phyloP scores from a whole-genome alignment of 371 early-diverging fungal species.

The Apophysomyces ossiformis region DNA sequence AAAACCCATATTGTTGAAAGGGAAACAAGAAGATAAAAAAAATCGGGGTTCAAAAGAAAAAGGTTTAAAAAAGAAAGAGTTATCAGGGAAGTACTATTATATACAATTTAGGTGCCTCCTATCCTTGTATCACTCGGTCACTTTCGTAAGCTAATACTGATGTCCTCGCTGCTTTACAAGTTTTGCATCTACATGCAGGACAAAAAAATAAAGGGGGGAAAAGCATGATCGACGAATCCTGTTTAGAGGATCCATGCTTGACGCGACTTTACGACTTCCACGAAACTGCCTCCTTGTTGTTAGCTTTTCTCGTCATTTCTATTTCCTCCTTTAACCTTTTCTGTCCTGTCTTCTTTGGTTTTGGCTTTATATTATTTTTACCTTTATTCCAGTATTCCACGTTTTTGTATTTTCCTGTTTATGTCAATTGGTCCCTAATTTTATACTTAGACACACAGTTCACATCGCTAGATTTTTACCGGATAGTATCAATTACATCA shows the following conservation, averaged over 20 bases:
- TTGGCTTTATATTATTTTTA: too few species aligned
- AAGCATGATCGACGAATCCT: constrained; percentile 11
- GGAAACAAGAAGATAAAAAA: constrained; percentile 10
- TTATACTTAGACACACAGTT: background rate
- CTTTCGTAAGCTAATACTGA: constrained; percentile 1
- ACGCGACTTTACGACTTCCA: background rate
- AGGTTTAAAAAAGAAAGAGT: background rate
- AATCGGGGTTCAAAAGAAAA: background rate
- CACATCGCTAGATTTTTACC: background rate
- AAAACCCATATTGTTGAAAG: constrained; percentile 7
- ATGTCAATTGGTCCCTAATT: constrained; percentile 7
- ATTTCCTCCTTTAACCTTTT: background rate
- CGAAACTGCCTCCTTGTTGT: constrained; percentile 4
- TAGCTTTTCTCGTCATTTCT: constrained; percentile 8
- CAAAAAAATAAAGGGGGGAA: background rate
- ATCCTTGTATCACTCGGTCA: background rate
- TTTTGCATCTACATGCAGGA: constrained; percentile 9
- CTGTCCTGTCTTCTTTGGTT: background rate
- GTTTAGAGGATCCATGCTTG: constrained; percentile 6
- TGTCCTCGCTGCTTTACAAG: constrained; percentile 7
- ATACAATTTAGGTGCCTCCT: constrained; percentile 2
- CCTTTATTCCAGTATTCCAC: background rate
- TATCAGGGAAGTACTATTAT: background rate
- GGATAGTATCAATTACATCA: background rate
- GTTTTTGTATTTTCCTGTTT: constrained; percentile 5